A percentile compares a stretch with the other conserved stretches of the same genome.
These are phyloP conservation scores for Pogostemon cablin DNA, from an alignment of 257 asterid genomes.

Conservation along the genomic window DNA sequence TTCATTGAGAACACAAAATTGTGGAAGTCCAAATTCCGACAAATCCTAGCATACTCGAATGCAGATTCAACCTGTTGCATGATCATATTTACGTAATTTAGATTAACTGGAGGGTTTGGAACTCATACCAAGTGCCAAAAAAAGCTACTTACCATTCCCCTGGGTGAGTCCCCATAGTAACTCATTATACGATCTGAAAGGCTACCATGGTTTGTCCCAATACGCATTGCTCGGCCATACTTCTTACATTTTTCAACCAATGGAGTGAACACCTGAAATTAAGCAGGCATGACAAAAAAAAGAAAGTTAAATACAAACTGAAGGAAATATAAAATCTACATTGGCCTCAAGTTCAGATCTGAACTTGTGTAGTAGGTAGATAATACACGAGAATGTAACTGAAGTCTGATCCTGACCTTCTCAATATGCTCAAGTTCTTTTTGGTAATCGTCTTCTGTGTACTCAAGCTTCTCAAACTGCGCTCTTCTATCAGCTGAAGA, in stretches of 20 bases:
- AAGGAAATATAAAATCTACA: background rate
- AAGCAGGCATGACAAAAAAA: slow-evolving; percentile 45
- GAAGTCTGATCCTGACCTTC: slow-evolving; percentile 52
- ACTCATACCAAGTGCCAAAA: slow-evolving; percentile 19
- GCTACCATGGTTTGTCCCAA: slow-evolving; percentile 99
- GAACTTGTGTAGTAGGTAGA: background rate
- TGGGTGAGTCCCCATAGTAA: slow-evolving; percentile 95
- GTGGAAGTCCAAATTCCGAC: slow-evolving; percentile 92
- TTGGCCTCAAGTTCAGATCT: slow-evolving; percentile 1
- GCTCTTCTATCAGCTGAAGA: slow-evolving; percentile 98
- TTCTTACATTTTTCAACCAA: slow-evolving; percentile 95
- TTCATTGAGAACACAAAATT: slow-evolving; percentile 97
- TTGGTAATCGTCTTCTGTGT: slow-evolving; percentile 95
- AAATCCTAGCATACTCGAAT: slow-evolving; percentile 93
- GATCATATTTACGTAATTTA: slow-evolving; percentile 27
- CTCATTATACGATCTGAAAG: slow-evolving; percentile 99
- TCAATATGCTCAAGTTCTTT: slow-evolving; percentile 97
- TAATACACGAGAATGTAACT: slow-evolving; percentile 21
- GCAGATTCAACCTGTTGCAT: slow-evolving; percentile 93
- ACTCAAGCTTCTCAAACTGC: slow-evolving; percentile 90
- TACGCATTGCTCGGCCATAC: slow-evolving; percentile 96
- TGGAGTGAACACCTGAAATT: slow-evolving; percentile 82
- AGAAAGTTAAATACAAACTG: slow-evolving; percentile 24
- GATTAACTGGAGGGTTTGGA: background rate
- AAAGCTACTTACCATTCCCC: slow-evolving; percentile 85